A percentile compares a stretch with the other conserved stretches of the same genome.
Evolutionary conservation across 2,329 filamentous ascomycete species (phyloP).

Genomic region (Trichoderma sp.): DNA sequence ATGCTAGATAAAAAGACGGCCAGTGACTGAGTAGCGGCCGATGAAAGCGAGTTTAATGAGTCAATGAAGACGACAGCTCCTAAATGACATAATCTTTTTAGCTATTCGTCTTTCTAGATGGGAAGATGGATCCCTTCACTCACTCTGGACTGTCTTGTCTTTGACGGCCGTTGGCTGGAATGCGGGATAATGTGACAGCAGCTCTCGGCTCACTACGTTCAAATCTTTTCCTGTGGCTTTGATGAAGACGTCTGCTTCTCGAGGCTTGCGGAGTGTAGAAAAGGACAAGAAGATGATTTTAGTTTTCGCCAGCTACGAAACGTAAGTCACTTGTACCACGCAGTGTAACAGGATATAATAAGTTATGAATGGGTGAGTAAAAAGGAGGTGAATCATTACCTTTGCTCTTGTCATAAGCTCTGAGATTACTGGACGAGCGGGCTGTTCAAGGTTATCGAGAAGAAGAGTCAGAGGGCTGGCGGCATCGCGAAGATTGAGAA

Average conservation of each 20-base stretch:
- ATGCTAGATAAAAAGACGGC: conserved; percentile 71
- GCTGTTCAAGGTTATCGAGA: conserved; percentile 83
- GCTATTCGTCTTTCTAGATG: neutral
- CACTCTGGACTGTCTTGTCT: conserved; percentile 49
- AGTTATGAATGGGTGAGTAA: neutral
- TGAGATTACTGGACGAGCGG: conserved; percentile 67
- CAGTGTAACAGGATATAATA: neutral
- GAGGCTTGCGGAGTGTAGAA: conserved; percentile 68
- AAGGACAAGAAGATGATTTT: conserved; percentile 80
- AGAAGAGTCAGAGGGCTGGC: conserved; percentile 86
- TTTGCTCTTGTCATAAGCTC: conserved; percentile 79
- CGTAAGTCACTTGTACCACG: neutral
- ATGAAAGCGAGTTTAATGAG: conserved; percentile 69
- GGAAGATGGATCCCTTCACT: conserved; percentile 32
- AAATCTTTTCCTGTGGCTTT: conserved; percentile 63
- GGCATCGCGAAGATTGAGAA: conserved; percentile 76
- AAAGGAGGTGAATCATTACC: conserved; percentile 48
- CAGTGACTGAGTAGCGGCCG: conserved; percentile 58
- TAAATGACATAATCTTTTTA: conserved; percentile 41
- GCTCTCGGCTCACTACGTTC: conserved; percentile 61
- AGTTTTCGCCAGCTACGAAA: conserved; percentile 59
- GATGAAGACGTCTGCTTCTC: conserved; percentile 69
- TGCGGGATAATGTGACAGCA: conserved; percentile 55
- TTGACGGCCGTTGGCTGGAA: conserved; percentile 44
- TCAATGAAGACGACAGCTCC: conserved; percentile 79